Evolutionary conservation across 192 early-diverging fungal genomes (phyloP), one percentile per base, ranked within the genome.

Genomic region (Mortierella claussenii): DNA sequence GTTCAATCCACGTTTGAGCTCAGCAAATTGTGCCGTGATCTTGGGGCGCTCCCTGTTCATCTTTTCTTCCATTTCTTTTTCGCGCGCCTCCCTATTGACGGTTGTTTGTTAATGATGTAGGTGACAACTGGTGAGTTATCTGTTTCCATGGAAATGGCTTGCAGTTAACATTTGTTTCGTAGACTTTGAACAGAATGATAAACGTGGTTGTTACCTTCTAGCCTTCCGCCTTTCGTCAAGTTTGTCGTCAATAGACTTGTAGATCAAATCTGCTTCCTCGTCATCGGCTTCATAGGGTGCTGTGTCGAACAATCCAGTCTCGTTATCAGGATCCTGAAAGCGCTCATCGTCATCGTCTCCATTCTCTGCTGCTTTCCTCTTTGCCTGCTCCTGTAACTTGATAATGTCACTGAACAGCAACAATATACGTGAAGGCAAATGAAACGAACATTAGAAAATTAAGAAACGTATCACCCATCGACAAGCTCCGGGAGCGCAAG

Each of bases 221-320:
- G 82, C 86, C 50, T 89, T 87, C 36, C 94, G 83, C 28, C 96
- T 83, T 58, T 95, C 91, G 57, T 97, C 95, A 93, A 97, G 95
- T 58, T 93, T 92, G 15, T 80, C 80, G 53, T 98, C 98, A 47
- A 99, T 91, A 45, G 88, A 81, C 20, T 92, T 91, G 80, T 93
- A 99, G 12, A 99, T 92, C 50, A 85, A 79, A 68, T 99, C 98
- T 1, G 98, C 98, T 69, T 99, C 98, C 69, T 97, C 96, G 68
- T 99, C 98, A 64, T 98, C 97, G 20, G 89, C 92, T 48, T 97
- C 98, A 62, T 98, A 98, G 7, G 94, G 94, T 28, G 87, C 84
- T 6, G 87, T 83, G 59, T 87, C 89, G 69, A 98, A 99, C 33
- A 99, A 80, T 23, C 95, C 96, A 5, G 89, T 90, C 55, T 98